Evolutionary conservation across 1,284 basidiomycete genomes (phyloP).

Genomic region (Boletus smithii): DNA sequence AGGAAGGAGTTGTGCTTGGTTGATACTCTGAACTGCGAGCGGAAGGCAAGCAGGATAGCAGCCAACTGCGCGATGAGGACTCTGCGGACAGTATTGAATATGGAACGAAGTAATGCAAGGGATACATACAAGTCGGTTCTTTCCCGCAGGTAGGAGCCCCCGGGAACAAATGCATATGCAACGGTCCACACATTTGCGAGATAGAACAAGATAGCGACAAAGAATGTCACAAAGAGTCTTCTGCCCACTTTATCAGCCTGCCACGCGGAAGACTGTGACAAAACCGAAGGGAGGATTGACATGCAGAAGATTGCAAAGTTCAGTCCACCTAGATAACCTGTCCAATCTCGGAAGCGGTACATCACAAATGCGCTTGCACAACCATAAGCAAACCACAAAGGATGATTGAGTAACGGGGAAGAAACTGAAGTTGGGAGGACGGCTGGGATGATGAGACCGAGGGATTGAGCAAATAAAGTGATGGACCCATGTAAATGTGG

Average conservation of each 20-base stretch:
- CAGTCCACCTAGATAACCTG: slow-evolving; percentile 71
- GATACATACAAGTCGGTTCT: slow-evolving; percentile 65
- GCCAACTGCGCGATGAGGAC: slow-evolving; percentile 51
- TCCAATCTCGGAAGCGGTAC: slow-evolving; percentile 68
- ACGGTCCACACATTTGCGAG: slow-evolving; percentile 80
- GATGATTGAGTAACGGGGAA: slow-evolving; percentile 38
- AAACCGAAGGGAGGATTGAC: slow-evolving; percentile 58
- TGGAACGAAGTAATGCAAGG: background rate
- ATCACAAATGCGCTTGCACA: slow-evolving; percentile 53
- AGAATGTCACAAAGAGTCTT: slow-evolving; percentile 55
- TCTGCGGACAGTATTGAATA: slow-evolving; percentile 32
- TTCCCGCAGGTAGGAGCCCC: slow-evolving; percentile 77
- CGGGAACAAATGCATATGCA: slow-evolving; percentile 93
- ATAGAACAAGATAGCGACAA: slow-evolving; percentile 64
- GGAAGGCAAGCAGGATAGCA: slow-evolving; percentile 48
- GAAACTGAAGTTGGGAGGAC: slow-evolving; percentile 29
- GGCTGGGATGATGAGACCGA: slow-evolving; percentile 52
- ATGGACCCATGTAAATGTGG: slow-evolving; percentile 72
- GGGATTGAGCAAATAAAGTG: slow-evolving; percentile 62
- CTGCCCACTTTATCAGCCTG: slow-evolving; percentile 39
- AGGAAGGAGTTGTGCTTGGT: background rate
- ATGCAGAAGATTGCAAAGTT: slow-evolving; percentile 66
- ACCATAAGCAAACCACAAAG: slow-evolving; percentile 52
- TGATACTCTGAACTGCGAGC: slow-evolving; percentile 32
- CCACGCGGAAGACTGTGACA: slow-evolving; percentile 38